Evolutionary conservation across 192 early-diverging fungal genomes (phyloP).

Genomic region (Coemansia sp.): DNA sequence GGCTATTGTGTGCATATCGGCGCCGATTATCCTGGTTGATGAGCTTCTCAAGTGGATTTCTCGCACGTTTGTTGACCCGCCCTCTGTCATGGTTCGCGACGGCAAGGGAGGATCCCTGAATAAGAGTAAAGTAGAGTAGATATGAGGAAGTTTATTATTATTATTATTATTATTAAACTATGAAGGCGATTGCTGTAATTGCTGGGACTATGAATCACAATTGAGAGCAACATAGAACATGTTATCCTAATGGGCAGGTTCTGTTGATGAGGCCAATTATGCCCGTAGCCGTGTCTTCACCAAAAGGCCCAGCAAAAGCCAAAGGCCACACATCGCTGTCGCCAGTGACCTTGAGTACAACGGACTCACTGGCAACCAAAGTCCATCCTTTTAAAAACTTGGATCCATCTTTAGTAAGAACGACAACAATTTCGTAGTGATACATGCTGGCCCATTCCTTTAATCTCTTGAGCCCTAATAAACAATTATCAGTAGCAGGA

Average conservation of each 20-base stretch:
- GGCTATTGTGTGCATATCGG: slow-evolving; percentile 83
- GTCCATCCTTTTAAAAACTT: not conserved
- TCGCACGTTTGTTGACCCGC: slow-evolving; percentile 54
- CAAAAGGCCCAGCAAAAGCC: not conserved
- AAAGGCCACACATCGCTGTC: not conserved
- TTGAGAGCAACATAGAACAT: too few species aligned
- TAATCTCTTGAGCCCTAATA: not conserved
- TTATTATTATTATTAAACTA: too few species aligned
- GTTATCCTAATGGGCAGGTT: too few species aligned
- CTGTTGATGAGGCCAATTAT: not conserved
- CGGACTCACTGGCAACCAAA: not conserved
- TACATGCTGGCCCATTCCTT: not conserved
- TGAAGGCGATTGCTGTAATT: too few species aligned
- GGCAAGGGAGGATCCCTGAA: slow-evolving; percentile 9
- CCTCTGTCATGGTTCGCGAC: not conserved
- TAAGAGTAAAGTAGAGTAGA: slow-evolving; percentile 13
- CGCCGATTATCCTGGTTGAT: slow-evolving; percentile 90
- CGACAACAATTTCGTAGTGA: not conserved
- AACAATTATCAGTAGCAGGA: not conserved
- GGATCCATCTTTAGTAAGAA: not conserved
- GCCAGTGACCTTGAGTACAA: not conserved
- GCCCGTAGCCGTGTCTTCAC: not conserved
- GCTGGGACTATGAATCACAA: too few species aligned
- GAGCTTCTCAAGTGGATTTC: slow-evolving; percentile 83
- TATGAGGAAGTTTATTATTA: not conserved